phyloP scores from a whole-genome alignment of 257 asterid genomes.

The Primulina huaijiensis region DNA sequence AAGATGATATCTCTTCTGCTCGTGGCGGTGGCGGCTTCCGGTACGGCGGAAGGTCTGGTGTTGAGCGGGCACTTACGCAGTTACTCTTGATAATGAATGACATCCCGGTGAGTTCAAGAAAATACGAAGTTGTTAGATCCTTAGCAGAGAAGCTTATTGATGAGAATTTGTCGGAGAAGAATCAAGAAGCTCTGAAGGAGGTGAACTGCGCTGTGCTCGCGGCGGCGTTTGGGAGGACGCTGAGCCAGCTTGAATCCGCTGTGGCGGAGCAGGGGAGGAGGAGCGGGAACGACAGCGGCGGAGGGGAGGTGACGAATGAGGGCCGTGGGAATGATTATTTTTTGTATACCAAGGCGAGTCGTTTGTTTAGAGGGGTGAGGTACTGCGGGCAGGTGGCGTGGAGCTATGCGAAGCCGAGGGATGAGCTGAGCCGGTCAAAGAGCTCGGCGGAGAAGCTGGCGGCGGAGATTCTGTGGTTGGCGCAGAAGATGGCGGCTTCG shows the following conservation, averaged over 20 bases:
- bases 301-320: constrained; percentile 16
- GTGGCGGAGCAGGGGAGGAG: constrained; percentile 34
- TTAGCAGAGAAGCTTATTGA: constrained; percentile 72
- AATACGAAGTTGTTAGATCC: constrained; percentile 69
- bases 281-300: constrained; percentile 20
- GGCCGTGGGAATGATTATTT: constrained; percentile 4
- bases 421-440: constrained; percentile 35
- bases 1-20: constrained; percentile 14
- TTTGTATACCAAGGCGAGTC: constrained; percentile 25
- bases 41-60: constrained; percentile 43
- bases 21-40: constrained; percentile 3
- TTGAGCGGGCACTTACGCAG: constrained; percentile 72
- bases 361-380: constrained; percentile 38
- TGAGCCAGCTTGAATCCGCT: constrained; percentile 59
- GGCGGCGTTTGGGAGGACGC: constrained; percentile 56
- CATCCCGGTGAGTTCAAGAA: constrained; percentile 81
- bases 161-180: constrained; percentile 50
- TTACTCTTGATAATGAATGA: constrained; percentile 65
- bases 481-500: constrained; percentile 69
- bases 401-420: constrained; percentile 41
- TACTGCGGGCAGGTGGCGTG: constrained; percentile 39
- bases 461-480: constrained; percentile 87
- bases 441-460: constrained; percentile 81
- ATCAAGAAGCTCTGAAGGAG: constrained; percentile 34
- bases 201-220: constrained; percentile 59